A percentile compares a stretch with the other conserved stretches of the same genome.
These are phyloP conservation scores for barley (Hordeum vulgare) DNA, from an alignment of 176 grass and related monocot genomes.

Conservation along the genomic window MorexV3_pseudomolecules_assembly NC_058519.1:172961733-172962232, in stretches of 20 bases:
- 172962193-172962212: background rate
- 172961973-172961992: background rate
- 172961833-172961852: background rate
- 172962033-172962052: background rate
- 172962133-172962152: background rate
- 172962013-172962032: background rate
- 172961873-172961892: background rate
- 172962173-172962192: background rate
- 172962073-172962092: background rate
- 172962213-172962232: background rate
- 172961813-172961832: background rate
- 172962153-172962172: background rate
- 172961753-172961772: slow-evolving; percentile 96
- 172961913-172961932: background rate
- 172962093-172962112: background rate
- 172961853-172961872: background rate
- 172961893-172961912: background rate
- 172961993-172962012: background rate
- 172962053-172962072: background rate
- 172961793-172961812: background rate
- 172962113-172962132: background rate
- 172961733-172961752: slow-evolving; percentile 95
- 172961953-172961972: background rate
- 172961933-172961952: background rate
- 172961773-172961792: slow-evolving; percentile 1